Evolutionary conservation across 1,284 basidiomycete genomes (phyloP).

Genomic region (Pascua sp.): DNA sequence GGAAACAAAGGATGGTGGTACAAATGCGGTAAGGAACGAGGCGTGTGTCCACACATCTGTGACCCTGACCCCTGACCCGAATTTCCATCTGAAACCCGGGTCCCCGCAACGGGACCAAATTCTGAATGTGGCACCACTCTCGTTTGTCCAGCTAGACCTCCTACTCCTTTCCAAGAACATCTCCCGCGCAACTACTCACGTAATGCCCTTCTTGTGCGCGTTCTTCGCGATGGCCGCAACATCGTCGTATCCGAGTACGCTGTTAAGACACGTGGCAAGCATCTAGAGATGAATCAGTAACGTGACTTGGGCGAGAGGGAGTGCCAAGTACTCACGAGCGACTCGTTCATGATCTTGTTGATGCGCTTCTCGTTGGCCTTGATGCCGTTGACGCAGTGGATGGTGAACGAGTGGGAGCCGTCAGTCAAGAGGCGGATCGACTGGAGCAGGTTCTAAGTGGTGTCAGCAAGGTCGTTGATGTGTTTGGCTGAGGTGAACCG

Average conservation of each 20-base stretch:
- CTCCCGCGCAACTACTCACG: conserved; percentile 44
- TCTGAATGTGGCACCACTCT: too few species aligned
- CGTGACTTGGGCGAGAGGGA: not conserved
- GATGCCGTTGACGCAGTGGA: conserved; percentile 92
- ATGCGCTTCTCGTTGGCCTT: conserved; percentile 94
- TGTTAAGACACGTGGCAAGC: conserved; percentile 33
- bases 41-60: too few species aligned
- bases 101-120: too few species aligned
- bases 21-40: too few species aligned
- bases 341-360: conserved; percentile 83
- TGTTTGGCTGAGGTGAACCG: too few species aligned
- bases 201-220: conserved; percentile 96
- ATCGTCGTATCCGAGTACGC: conserved; percentile 16
- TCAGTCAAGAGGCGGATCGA: conserved; percentile 91
- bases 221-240: conserved; percentile 97
- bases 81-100: too few species aligned
- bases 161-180: too few species aligned
- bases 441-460: conserved; percentile 72
- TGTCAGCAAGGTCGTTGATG: not conserved
- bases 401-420: conserved; percentile 89
- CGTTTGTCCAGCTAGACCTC: too few species aligned
- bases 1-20: too few species aligned
- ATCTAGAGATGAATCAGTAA: not conserved
- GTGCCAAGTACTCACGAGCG: conserved; percentile 71
- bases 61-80: too few species aligned